These are phyloP conservation scores for Fusarium nurragi DNA, from an alignment of 2,329 filamentous ascomycete species.

Conservation along the genomic window DNA sequence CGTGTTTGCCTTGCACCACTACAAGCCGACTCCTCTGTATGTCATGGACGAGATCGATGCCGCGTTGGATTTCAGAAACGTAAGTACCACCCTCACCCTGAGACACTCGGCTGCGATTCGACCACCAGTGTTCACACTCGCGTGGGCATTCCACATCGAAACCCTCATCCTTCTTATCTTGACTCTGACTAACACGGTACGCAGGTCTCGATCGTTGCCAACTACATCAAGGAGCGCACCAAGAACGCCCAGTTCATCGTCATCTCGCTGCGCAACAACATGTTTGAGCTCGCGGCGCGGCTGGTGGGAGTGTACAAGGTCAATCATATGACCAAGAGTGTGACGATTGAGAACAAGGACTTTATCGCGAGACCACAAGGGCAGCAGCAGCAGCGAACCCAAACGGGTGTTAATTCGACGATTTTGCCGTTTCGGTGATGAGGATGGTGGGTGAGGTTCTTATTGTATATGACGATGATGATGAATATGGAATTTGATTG, in stretches of 20 bases:
- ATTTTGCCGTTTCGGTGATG: constrained; percentile 50
- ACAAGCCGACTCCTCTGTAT: constrained; percentile 96
- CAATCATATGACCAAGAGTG: constrained; percentile 97
- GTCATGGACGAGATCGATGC: constrained; percentile 99
- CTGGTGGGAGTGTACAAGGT: constrained; percentile 99
- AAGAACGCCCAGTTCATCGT: constrained; percentile 99
- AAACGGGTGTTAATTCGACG: constrained; percentile 46
- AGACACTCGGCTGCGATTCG: constrained; percentile 41
- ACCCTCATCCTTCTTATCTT: constrained; percentile 14
- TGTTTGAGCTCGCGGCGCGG: constrained; percentile 97
- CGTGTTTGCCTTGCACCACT: constrained; percentile 98
- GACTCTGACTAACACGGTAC: constrained; percentile 33
- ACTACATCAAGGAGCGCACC: constrained; percentile 98
- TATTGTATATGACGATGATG: constrained; percentile 36
- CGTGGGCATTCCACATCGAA: constrained; percentile 27
- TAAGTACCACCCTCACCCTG: constrained; percentile 60
- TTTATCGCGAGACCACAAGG: constrained; percentile 64
- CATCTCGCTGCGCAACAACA: constrained; percentile 97
- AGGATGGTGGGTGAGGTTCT: constrained; percentile 5
- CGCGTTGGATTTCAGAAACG: constrained; percentile 96
- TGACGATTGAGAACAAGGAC: constrained; percentile 86
- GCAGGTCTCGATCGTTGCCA: constrained; percentile 94
- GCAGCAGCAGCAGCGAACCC: constrained; percentile 48
- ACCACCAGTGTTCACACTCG: constrained; percentile 15
- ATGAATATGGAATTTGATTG: constrained; percentile 29